These are phyloP conservation scores for Arthrobotrys sinensis DNA, from an alignment of 2,329 filamentous ascomycete genomes.

Conservation along the genomic window DNA sequence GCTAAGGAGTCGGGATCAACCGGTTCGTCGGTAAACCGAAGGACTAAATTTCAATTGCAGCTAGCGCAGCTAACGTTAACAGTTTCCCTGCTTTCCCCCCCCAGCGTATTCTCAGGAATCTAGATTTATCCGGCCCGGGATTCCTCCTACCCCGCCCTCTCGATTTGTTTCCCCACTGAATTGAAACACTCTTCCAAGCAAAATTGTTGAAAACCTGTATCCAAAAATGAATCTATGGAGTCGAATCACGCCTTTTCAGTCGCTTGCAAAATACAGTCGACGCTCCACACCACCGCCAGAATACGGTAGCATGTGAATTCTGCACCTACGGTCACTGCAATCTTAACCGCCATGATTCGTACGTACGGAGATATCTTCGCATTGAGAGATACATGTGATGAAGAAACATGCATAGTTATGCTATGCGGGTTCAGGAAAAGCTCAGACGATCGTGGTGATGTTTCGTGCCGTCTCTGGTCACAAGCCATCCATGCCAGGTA, in stretches of 20 bases:
- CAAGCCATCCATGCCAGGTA: slow-evolving; percentile 10
- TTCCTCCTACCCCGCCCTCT: slow-evolving; percentile 33
- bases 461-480: slow-evolving; percentile 28
- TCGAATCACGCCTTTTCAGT: slow-evolving; percentile 17
- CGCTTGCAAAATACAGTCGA: not conserved
- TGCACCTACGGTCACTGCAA: slow-evolving; percentile 21
- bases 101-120: not conserved
- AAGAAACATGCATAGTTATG: slow-evolving; percentile 16
- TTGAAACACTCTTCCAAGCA: slow-evolving; percentile 31
- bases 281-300: slow-evolving; percentile 14
- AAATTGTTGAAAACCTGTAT: slow-evolving; percentile 23
- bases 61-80: not conserved
- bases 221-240: not conserved
- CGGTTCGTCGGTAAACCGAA: slow-evolving; percentile 38
- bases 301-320: slow-evolving; percentile 45
- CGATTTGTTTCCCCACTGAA: slow-evolving; percentile 27
- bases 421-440: slow-evolving; percentile 19
- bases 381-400: slow-evolving; percentile 25
- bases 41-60: slow-evolving; percentile 24
- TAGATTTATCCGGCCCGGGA: slow-evolving; percentile 29
- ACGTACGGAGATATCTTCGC: slow-evolving; percentile 10
- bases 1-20: slow-evolving; percentile 24
- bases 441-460: slow-evolving; percentile 6
- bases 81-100: slow-evolving; percentile 10
- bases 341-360: slow-evolving; percentile 8